Conservation (phyloP, 768 basidiomycete genomes). For the Dictyophora rubrovolvata region DNA sequence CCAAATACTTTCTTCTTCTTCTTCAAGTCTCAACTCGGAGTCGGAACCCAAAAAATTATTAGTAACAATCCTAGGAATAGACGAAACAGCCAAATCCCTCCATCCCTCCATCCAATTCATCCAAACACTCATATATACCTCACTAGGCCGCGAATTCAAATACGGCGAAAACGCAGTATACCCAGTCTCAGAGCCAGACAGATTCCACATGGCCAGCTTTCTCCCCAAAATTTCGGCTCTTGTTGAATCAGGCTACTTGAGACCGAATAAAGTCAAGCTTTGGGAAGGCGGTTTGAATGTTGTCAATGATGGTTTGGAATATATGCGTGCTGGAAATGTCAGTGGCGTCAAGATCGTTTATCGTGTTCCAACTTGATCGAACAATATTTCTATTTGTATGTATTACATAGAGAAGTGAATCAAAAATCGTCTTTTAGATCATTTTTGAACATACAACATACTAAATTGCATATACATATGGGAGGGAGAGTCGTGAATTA, state of each 20-base stretch:
- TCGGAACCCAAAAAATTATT: neutral
- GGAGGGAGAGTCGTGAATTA: neutral
- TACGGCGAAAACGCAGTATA: neutral
- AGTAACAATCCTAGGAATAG: neutral
- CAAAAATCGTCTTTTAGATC: no score
- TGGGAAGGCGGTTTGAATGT: constrained; percentile 10
- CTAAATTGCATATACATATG: neutral
- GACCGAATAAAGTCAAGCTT: constrained; percentile 1
- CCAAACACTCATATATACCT: constrained; percentile 1
- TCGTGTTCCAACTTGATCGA: neutral
- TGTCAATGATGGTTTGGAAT: constrained; percentile 10
- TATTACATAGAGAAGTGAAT: no score
- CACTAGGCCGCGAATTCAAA: neutral
- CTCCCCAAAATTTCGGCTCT: neutral
- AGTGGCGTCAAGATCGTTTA: constrained; percentile 11
- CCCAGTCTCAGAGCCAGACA: neutral
- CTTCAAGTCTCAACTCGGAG: neutral
- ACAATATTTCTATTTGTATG: no score
- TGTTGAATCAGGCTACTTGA: neutral
- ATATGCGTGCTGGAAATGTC: constrained; percentile 11
- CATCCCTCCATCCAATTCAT: neutral
- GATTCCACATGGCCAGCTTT: constrained; percentile 1
- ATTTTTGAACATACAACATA: neutral
- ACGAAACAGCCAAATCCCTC: neutral
- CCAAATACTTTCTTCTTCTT: neutral